Base-by-base conservation (phyloP, 2,329 filamentous ascomycete genomes). In the Emergomyces orientalis region DNA sequence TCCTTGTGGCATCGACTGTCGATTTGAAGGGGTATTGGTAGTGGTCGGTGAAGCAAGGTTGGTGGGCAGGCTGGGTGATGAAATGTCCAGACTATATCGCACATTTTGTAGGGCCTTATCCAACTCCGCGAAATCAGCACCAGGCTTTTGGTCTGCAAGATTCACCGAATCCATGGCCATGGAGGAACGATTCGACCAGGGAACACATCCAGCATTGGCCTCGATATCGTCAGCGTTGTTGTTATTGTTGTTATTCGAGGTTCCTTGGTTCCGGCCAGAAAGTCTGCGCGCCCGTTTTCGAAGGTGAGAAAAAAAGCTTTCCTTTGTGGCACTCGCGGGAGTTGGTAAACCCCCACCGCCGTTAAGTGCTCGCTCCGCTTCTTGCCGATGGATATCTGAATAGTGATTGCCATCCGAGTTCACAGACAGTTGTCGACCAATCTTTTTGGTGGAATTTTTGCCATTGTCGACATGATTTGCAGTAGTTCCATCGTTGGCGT, bases 251-350 rank as follows among this genome's bases (percentile, higher is more conserved):
- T 91, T 88, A 8, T 45, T 32, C 22, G 91, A 90, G 63, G 90
- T 88, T 17, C 86, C 87, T 73, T 93, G 90, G 72, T 96, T 91
- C 63, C 93, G 87, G 56, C 94, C 94, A 32, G 94, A 99, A 65
- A 99, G 87, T 68, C 94, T 85, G 69, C 94, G 86, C 34, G 95
- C 94, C 60, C 93, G 88, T 77, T 99, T 99, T 63, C 94, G 86
- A 8, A 99, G 82, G 73, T 99, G 94, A 0, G 94, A 97, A 78
- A 99, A 99, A 80, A 99, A 99, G 75, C 94, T 91, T 75, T 99
- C 94, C 72, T 95, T 95, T 54, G 61, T 60, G 19, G 60, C 89
- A 69, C 84, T 87, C 0, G 88, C 86, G 3, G 91, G 90, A 6
- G 91, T 94, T 19, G 84, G 86, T 30, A 92, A 80, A 27, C 87